These are phyloP conservation scores for Moniliella sp. DNA, from an alignment of 1,284 basidiomycete genomes.

Conservation along the genomic window DNA sequence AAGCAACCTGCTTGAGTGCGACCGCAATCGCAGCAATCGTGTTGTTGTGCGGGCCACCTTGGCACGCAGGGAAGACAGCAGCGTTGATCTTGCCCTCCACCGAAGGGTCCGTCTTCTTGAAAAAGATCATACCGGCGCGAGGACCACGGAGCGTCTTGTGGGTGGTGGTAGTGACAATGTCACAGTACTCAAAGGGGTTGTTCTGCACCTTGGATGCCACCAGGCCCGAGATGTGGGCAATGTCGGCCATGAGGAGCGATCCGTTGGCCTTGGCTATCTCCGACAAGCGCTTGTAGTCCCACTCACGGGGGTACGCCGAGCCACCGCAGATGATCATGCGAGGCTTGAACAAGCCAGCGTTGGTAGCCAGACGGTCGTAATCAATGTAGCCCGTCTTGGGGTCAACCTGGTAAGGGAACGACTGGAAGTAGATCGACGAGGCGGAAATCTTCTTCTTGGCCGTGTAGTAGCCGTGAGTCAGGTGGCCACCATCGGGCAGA, in stretches of 20 bases:
- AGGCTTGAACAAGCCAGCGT: constrained; percentile 91
- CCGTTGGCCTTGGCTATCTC: constrained; percentile 67
- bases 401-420: constrained; percentile 70
- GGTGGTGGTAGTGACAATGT: constrained; percentile 46
- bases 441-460: constrained; percentile 99
- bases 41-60: constrained; percentile 98
- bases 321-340: constrained; percentile 89
- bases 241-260: constrained; percentile 58
- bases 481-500: constrained; percentile 88
- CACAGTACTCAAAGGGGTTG: constrained; percentile 86
- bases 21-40: constrained; percentile 90
- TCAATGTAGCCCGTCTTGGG: constrained; percentile 61
- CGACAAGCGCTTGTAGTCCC: constrained; percentile 51
- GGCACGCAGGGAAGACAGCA: constrained; percentile 97
- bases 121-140: constrained; percentile 94
- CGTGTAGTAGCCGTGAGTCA: constrained; percentile 95
- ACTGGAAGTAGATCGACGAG: constrained; percentile 99
- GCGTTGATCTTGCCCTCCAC: constrained; percentile 90
- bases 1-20: constrained; percentile 73
- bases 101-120: constrained; percentile 66
- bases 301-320: constrained; percentile 93
- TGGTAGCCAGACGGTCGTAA: constrained; percentile 59
- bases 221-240: constrained; percentile 89
- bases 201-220: constrained; percentile 78
- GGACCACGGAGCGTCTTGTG: constrained; percentile 98